Conservation (phyloP, 108 stramenopile genomes). For the Epipyxis sp. region DNA sequence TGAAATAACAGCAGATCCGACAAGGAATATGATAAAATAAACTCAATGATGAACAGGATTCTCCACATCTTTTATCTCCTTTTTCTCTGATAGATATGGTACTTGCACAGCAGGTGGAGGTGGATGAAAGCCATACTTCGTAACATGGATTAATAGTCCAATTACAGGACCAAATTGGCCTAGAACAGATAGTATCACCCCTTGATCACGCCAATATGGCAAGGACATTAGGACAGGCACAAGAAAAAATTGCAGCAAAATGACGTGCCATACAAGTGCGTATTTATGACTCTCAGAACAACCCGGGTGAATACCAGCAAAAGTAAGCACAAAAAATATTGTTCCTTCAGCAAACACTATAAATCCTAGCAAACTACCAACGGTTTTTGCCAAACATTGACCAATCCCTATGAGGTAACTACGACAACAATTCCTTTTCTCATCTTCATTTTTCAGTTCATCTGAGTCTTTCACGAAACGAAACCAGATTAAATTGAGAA, state of each 20-base stretch:
- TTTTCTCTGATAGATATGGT: too few species aligned
- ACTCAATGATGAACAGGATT: too few species aligned
- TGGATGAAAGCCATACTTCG: conserved; percentile 5
- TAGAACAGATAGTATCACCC: background rate
- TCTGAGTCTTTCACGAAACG: background rate
- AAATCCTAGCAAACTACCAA: background rate
- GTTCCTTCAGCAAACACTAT: background rate
- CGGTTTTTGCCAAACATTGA: background rate
- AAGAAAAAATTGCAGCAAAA: background rate
- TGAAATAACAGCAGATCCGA: too few species aligned
- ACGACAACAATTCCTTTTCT: background rate
- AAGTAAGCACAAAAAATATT: background rate
- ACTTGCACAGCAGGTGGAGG: too few species aligned
- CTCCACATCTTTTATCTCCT: too few species aligned
- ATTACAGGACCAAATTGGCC: background rate
- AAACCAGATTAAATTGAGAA: background rate
- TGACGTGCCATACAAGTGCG: background rate
- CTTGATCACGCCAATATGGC: background rate
- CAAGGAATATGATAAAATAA: too few species aligned
- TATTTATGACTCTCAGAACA: background rate
- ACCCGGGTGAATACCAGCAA: background rate
- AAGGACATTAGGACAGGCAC: background rate
- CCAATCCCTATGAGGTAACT: too few species aligned
- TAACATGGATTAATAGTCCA: background rate
- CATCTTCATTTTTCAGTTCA: background rate